Evolutionary conservation across 208 protist genomes (phyloP).

Genomic region (Acanthamoeba sp.): DNA sequence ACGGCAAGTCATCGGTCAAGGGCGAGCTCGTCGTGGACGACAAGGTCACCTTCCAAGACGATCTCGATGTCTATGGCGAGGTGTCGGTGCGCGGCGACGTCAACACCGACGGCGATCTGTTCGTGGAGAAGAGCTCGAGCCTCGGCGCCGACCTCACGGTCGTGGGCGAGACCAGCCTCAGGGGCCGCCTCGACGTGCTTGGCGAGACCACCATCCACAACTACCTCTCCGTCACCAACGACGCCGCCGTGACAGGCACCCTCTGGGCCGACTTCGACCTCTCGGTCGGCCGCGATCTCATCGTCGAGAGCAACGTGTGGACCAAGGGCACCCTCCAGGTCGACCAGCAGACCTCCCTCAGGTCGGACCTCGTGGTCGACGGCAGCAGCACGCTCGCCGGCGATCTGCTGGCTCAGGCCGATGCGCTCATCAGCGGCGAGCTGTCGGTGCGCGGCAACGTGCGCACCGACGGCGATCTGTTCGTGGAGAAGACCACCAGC

Average conservation of each 20-base stretch:
- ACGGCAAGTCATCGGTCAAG: neutral
- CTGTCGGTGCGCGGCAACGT: neutral
- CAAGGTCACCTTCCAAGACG: neutral
- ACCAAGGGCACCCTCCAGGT: neutral
- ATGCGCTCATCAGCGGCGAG: neutral
- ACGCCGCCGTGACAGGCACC: neutral
- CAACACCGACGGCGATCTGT: neutral
- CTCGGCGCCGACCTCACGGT: neutral
- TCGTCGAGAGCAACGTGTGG: neutral
- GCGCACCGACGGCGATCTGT: neutral
- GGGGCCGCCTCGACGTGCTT: neutral
- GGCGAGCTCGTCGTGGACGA: neutral
- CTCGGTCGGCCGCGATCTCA: neutral
- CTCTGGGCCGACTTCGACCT: neutral
- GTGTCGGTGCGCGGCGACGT: neutral
- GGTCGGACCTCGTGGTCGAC: neutral
- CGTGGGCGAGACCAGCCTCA: neutral
- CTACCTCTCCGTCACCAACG: neutral
- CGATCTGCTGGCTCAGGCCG: neutral
- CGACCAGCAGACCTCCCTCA: neutral
- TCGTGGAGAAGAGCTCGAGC: slow-evolving; percentile 11
- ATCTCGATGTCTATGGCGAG: neutral
- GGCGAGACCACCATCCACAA: neutral
- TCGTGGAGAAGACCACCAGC: slow-evolving; percentile 7
- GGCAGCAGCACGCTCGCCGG: neutral